phyloP scores from a whole-genome alignment of 2,329 filamentous ascomycete species.

The Ascochyta rabiei region DNA sequence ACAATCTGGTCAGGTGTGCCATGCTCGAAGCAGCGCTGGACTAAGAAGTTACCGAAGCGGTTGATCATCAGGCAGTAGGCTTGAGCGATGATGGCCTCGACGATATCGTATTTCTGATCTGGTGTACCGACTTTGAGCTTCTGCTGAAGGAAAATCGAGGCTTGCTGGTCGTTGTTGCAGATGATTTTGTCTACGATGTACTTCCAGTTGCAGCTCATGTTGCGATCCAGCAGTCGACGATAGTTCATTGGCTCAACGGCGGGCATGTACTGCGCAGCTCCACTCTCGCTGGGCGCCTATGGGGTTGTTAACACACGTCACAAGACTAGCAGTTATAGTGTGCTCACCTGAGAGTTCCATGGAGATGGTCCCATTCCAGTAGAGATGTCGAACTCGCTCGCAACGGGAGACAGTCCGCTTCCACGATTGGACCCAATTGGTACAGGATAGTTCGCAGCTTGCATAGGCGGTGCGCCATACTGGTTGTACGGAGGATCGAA shows the following conservation, averaged over 20 bases:
- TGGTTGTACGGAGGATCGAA: constrained; percentile 45
- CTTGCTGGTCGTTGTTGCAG: constrained; percentile 98
- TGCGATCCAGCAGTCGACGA: constrained; percentile 90
- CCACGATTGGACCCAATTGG: constrained; percentile 45
- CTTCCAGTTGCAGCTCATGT: constrained; percentile 98
- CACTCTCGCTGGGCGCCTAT: constrained; percentile 36
- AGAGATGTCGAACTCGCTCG: constrained; percentile 52
- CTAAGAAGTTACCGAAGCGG: constrained; percentile 96
- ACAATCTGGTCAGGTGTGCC: constrained; percentile 91
- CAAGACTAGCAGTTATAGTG: background rate
- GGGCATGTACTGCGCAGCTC: constrained; percentile 71
- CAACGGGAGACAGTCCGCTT: constrained; percentile 54
- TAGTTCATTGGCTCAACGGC: constrained; percentile 95
- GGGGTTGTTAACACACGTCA: constrained; percentile 8
- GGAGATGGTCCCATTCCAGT: constrained; percentile 41
- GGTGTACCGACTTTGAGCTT: constrained; percentile 96
- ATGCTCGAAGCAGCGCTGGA: constrained; percentile 98
- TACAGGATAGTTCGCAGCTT: constrained; percentile 25
- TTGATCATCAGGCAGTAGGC: constrained; percentile 98
- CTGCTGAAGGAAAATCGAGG: constrained; percentile 97
- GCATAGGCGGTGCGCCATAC: constrained; percentile 39
- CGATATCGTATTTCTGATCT: constrained; percentile 96
- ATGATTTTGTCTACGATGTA: constrained; percentile 99
- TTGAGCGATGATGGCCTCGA: constrained; percentile 93
- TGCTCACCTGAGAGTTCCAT: constrained; percentile 48